phyloP scores from a whole-genome alignment of 2,329 filamentous ascomycete species.

The Fusarium sp. region DNA sequence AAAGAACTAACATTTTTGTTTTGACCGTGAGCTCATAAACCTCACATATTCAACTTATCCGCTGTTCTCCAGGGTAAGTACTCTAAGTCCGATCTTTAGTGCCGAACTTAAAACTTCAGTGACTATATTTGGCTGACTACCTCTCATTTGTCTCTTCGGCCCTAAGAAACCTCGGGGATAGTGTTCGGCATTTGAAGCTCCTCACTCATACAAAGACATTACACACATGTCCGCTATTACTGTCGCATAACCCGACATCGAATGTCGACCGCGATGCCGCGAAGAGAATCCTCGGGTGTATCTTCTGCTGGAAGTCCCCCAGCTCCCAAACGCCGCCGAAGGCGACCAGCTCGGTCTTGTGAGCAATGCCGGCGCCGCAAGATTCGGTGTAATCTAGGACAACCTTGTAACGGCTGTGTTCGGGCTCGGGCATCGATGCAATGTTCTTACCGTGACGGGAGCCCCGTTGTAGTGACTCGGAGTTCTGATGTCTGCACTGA shows the following conservation, averaged over 20 bases:
- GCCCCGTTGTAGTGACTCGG: not conserved
- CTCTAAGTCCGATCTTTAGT: slow-evolving; percentile 28
- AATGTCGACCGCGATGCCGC: not conserved
- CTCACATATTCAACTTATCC: not conserved
- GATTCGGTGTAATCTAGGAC: slow-evolving; percentile 34
- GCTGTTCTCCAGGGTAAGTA: slow-evolving; percentile 60
- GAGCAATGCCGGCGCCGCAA: slow-evolving; percentile 42
- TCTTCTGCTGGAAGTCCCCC: slow-evolving; percentile 8
- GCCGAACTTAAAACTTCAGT: slow-evolving; percentile 21
- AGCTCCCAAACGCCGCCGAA: slow-evolving; percentile 36
- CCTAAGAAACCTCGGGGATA: slow-evolving; percentile 24
- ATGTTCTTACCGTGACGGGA: slow-evolving; percentile 40
- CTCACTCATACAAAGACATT: slow-evolving; percentile 18
- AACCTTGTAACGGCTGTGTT: slow-evolving; percentile 38
- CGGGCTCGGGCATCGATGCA: slow-evolving; percentile 37
- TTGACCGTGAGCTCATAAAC: not conserved
- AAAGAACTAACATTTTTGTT: no score
- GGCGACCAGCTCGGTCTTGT: slow-evolving; percentile 38
- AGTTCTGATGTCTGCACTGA: not conserved
- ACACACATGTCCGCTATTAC: not conserved
- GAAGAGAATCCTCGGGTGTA: slow-evolving; percentile 1
- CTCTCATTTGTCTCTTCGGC: not conserved
- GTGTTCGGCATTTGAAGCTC: slow-evolving; percentile 17
- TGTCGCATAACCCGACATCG: not conserved
- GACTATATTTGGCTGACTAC: not conserved